phyloP scores from a whole-genome alignment of 352 stramenopile species.

The Phytophthora kernoviae region DNA sequence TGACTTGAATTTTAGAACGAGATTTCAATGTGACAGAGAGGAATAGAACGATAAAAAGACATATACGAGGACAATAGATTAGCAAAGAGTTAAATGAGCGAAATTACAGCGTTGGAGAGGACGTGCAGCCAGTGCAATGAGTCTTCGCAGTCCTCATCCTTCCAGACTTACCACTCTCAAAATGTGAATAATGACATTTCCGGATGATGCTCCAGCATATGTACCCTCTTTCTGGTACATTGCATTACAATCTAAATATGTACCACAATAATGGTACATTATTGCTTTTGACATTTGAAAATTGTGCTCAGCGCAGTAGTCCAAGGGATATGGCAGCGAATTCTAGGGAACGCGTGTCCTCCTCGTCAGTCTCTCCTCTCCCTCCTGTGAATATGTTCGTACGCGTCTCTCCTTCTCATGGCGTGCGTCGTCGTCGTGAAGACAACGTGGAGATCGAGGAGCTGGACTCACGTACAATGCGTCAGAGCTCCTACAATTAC shows the following conservation, averaged over 20 bases:
- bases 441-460: constrained; percentile 66
- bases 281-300: no score
- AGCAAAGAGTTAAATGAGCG: no score
- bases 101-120: no score
- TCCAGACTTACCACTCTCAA: no score
- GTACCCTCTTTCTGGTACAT: neutral
- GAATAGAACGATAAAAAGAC: neutral
- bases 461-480: constrained; percentile 72
- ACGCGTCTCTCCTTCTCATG: constrained; percentile 16
- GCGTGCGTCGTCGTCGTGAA: constrained; percentile 56
- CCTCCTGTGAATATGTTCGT: constrained; percentile 8
- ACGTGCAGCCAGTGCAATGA: no score
- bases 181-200: no score
- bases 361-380: neutral
- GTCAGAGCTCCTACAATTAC: constrained; percentile 74
- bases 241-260: neutral
- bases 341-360: neutral
- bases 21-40: neutral
- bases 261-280: neutral
- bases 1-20: neutral
- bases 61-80: no score
- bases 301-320: neutral
- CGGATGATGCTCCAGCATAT: neutral
- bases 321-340: no score
- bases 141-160: no score